These are phyloP conservation scores for Smallanthus sonchifolius DNA, from an alignment of 129 eudicot genomes.

Conservation along the genomic window DNA sequence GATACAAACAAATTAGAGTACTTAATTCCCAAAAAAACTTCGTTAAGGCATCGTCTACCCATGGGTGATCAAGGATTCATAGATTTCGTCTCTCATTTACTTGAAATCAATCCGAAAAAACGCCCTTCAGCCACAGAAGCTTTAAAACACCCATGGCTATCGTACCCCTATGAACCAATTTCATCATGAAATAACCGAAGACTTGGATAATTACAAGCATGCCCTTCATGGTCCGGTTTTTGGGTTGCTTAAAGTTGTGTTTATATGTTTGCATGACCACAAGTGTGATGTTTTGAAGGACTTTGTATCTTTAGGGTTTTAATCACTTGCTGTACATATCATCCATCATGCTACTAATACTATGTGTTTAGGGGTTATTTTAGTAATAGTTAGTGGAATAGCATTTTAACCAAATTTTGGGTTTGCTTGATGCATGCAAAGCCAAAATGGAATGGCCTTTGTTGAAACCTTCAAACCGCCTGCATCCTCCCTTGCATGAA, in stretches of 20 bases:
- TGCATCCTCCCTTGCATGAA: background rate
- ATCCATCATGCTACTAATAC: slow-evolving; percentile 23
- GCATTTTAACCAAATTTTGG: slow-evolving; percentile 24
- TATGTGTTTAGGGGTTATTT: slow-evolving; percentile 25
- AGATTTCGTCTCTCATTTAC: slow-evolving; percentile 83
- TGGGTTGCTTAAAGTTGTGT: slow-evolving; percentile 16
- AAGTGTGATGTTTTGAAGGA: slow-evolving; percentile 7
- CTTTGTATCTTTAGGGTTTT: slow-evolving; percentile 15
- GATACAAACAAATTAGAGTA: slow-evolving; percentile 85
- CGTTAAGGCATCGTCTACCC: slow-evolving; percentile 83
- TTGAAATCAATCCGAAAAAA: slow-evolving; percentile 80
- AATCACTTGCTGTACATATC: slow-evolving; percentile 25
- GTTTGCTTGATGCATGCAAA: slow-evolving; percentile 17
- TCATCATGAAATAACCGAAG: slow-evolving; percentile 58
- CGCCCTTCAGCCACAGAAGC: slow-evolving; percentile 97
- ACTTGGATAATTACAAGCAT: background rate
- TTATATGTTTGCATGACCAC: slow-evolving; percentile 26
- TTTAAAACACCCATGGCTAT: slow-evolving; percentile 91
- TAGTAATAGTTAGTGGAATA: slow-evolving; percentile 14
- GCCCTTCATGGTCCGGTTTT: slow-evolving; percentile 6
- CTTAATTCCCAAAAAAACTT: slow-evolving; percentile 88
- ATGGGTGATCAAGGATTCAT: slow-evolving; percentile 99
- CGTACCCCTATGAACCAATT: slow-evolving; percentile 95
- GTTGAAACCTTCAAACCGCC: background rate
- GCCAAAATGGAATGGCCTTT: slow-evolving; percentile 16